These are phyloP conservation scores for Neofusicoccum laricinum DNA, from an alignment of 2,329 filamentous ascomycete species.

Conservation along the genomic window DNA sequence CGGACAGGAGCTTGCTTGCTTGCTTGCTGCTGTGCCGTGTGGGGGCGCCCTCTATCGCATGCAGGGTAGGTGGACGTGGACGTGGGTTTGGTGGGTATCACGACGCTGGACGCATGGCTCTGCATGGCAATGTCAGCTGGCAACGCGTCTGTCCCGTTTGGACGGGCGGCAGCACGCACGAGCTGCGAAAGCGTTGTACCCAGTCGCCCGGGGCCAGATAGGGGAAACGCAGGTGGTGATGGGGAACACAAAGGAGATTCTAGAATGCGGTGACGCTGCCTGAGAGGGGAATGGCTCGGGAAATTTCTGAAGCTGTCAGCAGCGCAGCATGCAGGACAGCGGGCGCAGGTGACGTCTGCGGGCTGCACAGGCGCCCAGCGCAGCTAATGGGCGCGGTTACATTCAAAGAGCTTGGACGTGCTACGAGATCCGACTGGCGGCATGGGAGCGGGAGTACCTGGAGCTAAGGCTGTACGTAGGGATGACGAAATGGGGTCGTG, in stretches of 20 bases:
- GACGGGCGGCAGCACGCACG: background rate
- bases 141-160: background rate
- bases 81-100: background rate
- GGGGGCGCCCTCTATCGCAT: background rate
- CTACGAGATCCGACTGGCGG: constrained; percentile 4
- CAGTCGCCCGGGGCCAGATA: background rate
- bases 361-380: background rate
- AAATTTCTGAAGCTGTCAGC: background rate
- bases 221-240: background rate
- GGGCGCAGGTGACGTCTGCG: constrained; percentile 3
- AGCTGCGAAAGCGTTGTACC: constrained; percentile 9
- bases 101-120: background rate
- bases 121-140: constrained; percentile 4
- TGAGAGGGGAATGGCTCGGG: background rate
- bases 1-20: background rate
- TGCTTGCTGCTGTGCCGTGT: background rate
- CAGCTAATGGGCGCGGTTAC: constrained; percentile 5
- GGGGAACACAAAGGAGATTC: background rate
- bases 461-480: background rate
- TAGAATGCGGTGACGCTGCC: background rate
- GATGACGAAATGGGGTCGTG: constrained; percentile 5
- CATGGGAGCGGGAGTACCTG: constrained; percentile 8
- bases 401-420: constrained; percentile 6
- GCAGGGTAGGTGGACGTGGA: background rate
- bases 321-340: background rate